Percentiles rank a stretch among this genome's conserved stretches.
Evolutionary conservation across 2,329 filamentous ascomycete species (phyloP).

Genomic region (Trichophyton schoenleinii): DNA sequence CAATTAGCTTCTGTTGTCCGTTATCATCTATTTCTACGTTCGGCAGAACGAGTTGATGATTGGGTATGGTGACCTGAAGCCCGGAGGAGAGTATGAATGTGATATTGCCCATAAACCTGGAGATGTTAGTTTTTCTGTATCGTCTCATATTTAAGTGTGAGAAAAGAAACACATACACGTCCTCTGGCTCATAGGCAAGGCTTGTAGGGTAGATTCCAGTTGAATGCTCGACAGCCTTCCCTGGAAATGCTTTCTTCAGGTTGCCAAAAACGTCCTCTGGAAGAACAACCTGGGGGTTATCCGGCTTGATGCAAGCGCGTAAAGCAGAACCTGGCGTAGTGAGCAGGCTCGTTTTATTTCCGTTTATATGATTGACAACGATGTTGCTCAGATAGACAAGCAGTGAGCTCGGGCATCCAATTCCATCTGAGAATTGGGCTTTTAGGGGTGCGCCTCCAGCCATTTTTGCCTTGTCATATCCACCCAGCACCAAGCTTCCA

Average conservation of each 20-base stretch:
- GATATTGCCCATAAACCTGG: slow-evolving; percentile 11
- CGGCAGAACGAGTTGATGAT: slow-evolving; percentile 22
- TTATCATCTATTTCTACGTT: slow-evolving; percentile 16
- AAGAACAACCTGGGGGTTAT: neutral
- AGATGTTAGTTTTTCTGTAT: neutral
- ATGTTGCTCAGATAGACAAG: slow-evolving; percentile 8
- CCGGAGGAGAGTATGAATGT: slow-evolving; percentile 13
- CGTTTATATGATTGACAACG: neutral
- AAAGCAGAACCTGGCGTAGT: slow-evolving; percentile 11
- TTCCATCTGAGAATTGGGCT: neutral
- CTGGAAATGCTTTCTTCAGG: slow-evolving; percentile 1
- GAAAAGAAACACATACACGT: neutral
- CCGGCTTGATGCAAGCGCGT: slow-evolving; percentile 15
- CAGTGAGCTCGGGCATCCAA: slow-evolving; percentile 9
- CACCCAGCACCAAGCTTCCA: slow-evolving; percentile 10
- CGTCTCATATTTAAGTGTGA: neutral
- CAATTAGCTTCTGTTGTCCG: neutral
- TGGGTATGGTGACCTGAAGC: slow-evolving; percentile 18
- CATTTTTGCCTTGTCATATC: slow-evolving; percentile 11
- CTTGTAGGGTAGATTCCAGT: neutral
- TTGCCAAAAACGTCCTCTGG: slow-evolving; percentile 1
- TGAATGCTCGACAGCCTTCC: neutral
- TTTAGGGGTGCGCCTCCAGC: neutral
- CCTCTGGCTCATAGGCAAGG: neutral
- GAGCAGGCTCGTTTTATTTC: neutral